Base-by-base conservation (phyloP, 768 basidiomycete species). In the Russula vinacea region DNA sequence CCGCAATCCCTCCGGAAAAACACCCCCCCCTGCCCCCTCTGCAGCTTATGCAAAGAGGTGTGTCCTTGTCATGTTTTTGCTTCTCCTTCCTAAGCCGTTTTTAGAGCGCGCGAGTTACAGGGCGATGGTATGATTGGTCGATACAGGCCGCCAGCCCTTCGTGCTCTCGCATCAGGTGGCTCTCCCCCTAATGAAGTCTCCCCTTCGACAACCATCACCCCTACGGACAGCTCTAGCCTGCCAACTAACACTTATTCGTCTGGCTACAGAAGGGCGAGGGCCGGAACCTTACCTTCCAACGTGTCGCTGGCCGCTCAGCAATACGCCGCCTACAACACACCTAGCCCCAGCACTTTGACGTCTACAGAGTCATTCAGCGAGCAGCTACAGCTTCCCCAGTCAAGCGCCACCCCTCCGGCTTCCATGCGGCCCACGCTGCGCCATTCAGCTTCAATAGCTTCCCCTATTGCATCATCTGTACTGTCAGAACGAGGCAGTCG, bases 241-340 rank as follows among this genome's bases (percentile, higher is more conserved):
- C 84, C 90, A 70, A 81, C 87, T 68, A 85, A 87, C 74, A 89
- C 85, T 77, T 90, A 85, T 74, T 89, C 91, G 65, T 81, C 89
- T 60, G 90, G 92, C 66, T 96, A 94, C 75, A 86, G 92, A 78
- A 87, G 94, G 81, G 92, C 94, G 73, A 87, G 94, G 86, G 96
- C 95, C 69, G 96, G 94, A 62, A 98, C 95, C 81, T 84, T 98
- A 72, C 95, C 95, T 77, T 96, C 94, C 70, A 95, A 95, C 74
- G 88, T 96, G 58, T 88, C 90, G 72, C 86, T 93, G 70, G 90
- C 89, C 63, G 87, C 92, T 58, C 89, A 92, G 75, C 84, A 87
- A 62, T 92, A 85, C 76, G 87, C 87, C 33, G 86, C 87, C 37
- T 81, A 86, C 62, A 82, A 76, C 75, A 84, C 82, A 37, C 74